Conservation (phyloP, 2,329 filamentous ascomycete genomes). For the Penicillium sp. region DNA sequence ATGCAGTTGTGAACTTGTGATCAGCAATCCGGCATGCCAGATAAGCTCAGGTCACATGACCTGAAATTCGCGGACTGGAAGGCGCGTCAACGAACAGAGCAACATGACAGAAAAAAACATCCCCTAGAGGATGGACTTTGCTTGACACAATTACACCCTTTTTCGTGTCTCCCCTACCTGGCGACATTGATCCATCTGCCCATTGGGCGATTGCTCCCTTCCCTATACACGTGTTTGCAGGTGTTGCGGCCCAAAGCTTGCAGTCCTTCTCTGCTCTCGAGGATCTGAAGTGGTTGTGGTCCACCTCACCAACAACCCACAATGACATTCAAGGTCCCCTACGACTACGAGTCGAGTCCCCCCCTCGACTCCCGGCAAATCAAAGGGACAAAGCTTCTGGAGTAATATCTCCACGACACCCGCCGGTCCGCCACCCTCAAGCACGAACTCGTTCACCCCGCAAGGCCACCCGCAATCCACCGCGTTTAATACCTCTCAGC, state of each 20-base stretch:
- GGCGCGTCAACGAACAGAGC: constrained; percentile 8
- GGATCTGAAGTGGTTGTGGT: constrained; percentile 7
- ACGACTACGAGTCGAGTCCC: constrained; percentile 37
- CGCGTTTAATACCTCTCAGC: constrained; percentile 53
- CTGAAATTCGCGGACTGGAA: constrained; percentile 1
- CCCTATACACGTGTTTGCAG: constrained; percentile 4
- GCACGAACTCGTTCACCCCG: constrained; percentile 56
- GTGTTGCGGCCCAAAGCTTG: constrained; percentile 22
- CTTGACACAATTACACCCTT: not conserved
- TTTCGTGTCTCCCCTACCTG: not conserved
- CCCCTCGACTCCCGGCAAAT: constrained; percentile 40
- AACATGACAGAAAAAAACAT: not conserved
- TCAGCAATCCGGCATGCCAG: too few species aligned
- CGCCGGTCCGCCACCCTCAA: constrained; percentile 56
- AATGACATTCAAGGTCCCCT: constrained; percentile 39
- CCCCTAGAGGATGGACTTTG: constrained; percentile 2
- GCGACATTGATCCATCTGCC: not conserved
- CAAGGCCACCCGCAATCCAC: constrained; percentile 54
- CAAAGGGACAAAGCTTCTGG: constrained; percentile 34
- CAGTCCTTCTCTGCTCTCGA: constrained; percentile 7
- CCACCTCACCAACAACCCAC: not conserved
- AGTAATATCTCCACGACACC: constrained; percentile 57
- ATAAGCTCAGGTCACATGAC: constrained; percentile 6
- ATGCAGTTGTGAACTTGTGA: too few species aligned
- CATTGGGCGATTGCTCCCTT: not conserved